A percentile compares a stretch with the other conserved stretches of the same genome.
These are phyloP conservation scores for Ramaria sp. DNA, from an alignment of 768 basidiomycete genomes.

Conservation along the genomic window DNA sequence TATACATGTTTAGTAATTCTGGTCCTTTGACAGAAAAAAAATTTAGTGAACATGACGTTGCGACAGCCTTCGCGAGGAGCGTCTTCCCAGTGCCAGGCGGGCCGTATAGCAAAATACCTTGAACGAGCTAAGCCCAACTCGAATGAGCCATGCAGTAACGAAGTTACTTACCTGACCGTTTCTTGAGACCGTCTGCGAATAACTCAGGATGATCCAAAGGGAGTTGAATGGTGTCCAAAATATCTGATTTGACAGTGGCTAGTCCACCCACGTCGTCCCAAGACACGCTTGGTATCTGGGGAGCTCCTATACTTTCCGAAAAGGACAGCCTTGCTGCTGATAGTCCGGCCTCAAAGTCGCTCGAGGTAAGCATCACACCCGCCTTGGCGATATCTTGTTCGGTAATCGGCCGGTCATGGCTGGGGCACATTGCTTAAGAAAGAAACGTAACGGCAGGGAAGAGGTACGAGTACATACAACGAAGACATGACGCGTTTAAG, in stretches of 20 bases:
- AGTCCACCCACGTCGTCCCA: constrained; percentile 99
- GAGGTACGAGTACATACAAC: neutral
- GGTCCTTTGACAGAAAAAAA: constrained; percentile 98
- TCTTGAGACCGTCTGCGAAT: constrained; percentile 86
- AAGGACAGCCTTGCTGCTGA: constrained; percentile 64
- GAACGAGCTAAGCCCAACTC: neutral
- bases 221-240: constrained; percentile 90
- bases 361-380: constrained; percentile 29
- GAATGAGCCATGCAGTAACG: neutral
- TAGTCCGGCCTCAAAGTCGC: constrained; percentile 68
- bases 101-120: constrained; percentile 86
- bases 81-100: constrained; percentile 97
- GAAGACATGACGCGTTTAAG: constrained; percentile 31
- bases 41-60: constrained; percentile 88
- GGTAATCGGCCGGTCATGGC: neutral
- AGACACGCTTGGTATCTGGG: constrained; percentile 87
- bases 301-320: constrained; percentile 91
- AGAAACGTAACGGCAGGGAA: neutral
- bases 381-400: constrained; percentile 18
- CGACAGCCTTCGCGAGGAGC: constrained; percentile 89
- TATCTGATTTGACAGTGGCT: constrained; percentile 77
- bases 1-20: constrained; percentile 95
- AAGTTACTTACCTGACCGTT: constrained; percentile 66
- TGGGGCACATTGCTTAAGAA: neutral
- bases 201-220: constrained; percentile 86